phyloP scores from a whole-genome alignment of 2,329 filamentous ascomycete genomes.

The Byssochlamys sp. region DNA sequence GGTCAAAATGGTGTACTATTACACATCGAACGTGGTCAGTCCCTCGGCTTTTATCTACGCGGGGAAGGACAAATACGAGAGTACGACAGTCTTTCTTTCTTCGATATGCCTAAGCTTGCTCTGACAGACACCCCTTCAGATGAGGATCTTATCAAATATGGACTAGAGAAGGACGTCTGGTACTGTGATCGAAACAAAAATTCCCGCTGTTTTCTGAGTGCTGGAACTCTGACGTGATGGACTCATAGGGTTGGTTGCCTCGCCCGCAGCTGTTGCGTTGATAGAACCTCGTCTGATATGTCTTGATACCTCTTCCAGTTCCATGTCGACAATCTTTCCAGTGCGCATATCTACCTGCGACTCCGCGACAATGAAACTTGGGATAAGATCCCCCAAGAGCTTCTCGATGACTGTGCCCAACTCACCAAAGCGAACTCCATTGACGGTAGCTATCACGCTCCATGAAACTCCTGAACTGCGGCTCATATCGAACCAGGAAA shows the following conservation, averaged over 20 bases:
- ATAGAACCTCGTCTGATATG: conserved; percentile 4
- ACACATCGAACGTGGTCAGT: conserved; percentile 72
- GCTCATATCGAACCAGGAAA: conserved; percentile 53
- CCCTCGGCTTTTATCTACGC: conserved; percentile 86
- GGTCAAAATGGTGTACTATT: conserved; percentile 80
- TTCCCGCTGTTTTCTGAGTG: not conserved
- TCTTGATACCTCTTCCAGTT: conserved; percentile 48
- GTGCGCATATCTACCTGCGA: conserved; percentile 89
- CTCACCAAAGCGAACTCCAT: conserved; percentile 98
- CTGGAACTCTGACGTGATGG: conserved; percentile 1
- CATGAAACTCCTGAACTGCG: not conserved
- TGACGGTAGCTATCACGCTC: conserved; percentile 52
- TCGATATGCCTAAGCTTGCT: conserved; percentile 2
- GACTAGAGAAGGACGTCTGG: conserved; percentile 94
- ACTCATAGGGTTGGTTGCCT: conserved; percentile 21
- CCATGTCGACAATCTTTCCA: conserved; percentile 93
- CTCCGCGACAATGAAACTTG: conserved; percentile 68
- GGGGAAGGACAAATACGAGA: conserved; percentile 98
- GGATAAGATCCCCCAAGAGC: conserved; percentile 65
- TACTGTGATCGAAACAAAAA: conserved; percentile 28
- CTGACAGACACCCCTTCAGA: conserved; percentile 45
- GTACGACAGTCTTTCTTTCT: conserved; percentile 44
- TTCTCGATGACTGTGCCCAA: conserved; percentile 85
- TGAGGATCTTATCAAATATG: conserved; percentile 89
- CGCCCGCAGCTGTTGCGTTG: not conserved